Conservation (phyloP, 2,329 filamentous ascomycete species). For the Ophioceras dolichostomum region DNA sequence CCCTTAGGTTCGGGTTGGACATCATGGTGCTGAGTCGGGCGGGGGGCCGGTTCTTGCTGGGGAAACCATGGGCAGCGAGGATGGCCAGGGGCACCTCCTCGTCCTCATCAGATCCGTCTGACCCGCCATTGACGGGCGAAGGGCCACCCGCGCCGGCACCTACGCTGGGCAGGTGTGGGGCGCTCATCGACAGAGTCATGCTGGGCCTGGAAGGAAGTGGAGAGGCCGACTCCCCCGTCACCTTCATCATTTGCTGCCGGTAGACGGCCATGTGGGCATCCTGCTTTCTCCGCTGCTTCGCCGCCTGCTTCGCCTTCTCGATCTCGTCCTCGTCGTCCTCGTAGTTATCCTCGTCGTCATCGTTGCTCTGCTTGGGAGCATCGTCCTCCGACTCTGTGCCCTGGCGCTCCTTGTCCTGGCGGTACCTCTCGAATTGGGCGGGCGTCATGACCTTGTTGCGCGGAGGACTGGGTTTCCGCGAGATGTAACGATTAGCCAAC, state of each 20-base stretch:
- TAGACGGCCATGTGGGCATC: conserved; percentile 85
- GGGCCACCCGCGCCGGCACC: conserved; percentile 20
- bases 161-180: conserved; percentile 40
- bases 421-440: conserved; percentile 73
- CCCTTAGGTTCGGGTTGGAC: conserved; percentile 61
- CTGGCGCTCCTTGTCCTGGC: conserved; percentile 58
- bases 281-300: conserved; percentile 72
- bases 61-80: conserved; percentile 79
- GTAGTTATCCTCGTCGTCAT: conserved; percentile 51
- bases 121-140: conserved; percentile 23
- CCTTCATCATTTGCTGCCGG: conserved; percentile 93
- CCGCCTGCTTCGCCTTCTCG: conserved; percentile 60
- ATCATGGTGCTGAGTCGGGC: conserved; percentile 50
- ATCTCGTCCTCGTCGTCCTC: conserved; percentile 68
- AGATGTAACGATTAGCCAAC: conserved; percentile 20
- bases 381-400: conserved; percentile 29
- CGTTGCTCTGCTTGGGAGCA: conserved; percentile 34
- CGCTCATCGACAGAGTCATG: conserved; percentile 46
- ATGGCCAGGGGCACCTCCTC: conserved; percentile 83
- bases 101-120: conserved; percentile 60
- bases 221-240: conserved; percentile 60
- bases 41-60: conserved; percentile 64
- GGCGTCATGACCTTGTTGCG: conserved; percentile 80
- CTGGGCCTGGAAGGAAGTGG: conserved; percentile 36
- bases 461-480: conserved; percentile 24